Evolutionary conservation across 2,329 filamentous ascomycete species (phyloP).

Genomic region (Fusarium pseudonygamai): DNA sequence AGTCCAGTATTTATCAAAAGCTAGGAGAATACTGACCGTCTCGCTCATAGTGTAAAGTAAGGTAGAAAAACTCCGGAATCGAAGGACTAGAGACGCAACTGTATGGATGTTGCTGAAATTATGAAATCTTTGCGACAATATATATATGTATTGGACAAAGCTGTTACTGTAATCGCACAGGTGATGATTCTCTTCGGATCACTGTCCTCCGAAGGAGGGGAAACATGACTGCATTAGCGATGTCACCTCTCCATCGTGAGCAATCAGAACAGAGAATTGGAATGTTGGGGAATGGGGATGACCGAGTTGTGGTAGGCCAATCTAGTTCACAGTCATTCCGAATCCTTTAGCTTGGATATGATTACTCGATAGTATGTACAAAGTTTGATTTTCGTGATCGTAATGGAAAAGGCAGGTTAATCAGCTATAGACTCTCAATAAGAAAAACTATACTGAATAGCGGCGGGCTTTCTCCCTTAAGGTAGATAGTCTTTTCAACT

Average conservation of each 20-base stretch:
- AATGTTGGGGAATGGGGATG: background rate
- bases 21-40: background rate
- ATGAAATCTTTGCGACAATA: background rate
- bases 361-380: background rate
- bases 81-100: background rate
- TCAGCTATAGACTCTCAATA: background rate
- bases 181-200: conserved; percentile 12
- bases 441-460: background rate
- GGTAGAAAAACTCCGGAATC: background rate
- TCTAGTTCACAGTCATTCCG: background rate
- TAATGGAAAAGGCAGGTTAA: background rate
- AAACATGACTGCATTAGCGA: background rate
- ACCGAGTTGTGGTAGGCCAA: background rate
- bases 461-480: background rate
- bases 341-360: background rate
- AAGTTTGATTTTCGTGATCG: background rate
- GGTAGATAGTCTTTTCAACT: background rate
- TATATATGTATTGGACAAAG: background rate
- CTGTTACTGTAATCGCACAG: background rate
- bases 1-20: background rate
- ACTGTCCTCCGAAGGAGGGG: conserved; percentile 22
- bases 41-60: background rate
- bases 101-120: background rate
- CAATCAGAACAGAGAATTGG: background rate
- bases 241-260: background rate